These are phyloP conservation scores for Diplosphaera chodatii DNA, from an alignment of 139 green algal genomes.

Conservation along the genomic window DNA sequence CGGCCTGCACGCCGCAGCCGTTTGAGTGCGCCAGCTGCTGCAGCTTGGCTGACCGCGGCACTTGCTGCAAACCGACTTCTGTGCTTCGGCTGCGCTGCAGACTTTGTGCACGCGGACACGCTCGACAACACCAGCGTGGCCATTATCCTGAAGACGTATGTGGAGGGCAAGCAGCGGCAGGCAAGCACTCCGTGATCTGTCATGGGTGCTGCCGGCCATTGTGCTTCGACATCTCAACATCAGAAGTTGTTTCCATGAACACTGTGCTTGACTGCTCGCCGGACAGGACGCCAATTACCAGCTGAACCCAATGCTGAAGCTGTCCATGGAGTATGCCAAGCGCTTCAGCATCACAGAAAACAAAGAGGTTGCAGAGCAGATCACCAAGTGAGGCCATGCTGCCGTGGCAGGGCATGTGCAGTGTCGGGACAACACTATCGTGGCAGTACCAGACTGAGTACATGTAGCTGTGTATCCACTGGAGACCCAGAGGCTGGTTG, in stretches of 20 bases:
- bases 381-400: background rate
- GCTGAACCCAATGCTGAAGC: slow-evolving; percentile 3
- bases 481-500: no score
- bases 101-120: background rate
- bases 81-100: background rate
- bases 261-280: no score
- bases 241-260: no score
- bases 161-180: background rate
- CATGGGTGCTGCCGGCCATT: no score
- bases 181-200: no score
- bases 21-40: background rate
- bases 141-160: background rate
- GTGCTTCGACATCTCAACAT: no score
- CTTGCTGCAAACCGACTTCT: no score
- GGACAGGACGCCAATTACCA: background rate
- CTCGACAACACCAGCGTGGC: background rate
- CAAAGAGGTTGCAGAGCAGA: background rate
- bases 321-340: background rate
- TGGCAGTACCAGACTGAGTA: no score
- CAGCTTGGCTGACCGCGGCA: background rate
- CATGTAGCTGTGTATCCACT: no score
- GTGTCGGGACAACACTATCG: no score
- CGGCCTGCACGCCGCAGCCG: background rate
- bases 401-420: no score
- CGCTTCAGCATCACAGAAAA: background rate